These are phyloP conservation scores for Conoideocrella luteorostrata DNA, from an alignment of 2,329 filamentous ascomycete genomes.

Conservation along the genomic window DNA sequence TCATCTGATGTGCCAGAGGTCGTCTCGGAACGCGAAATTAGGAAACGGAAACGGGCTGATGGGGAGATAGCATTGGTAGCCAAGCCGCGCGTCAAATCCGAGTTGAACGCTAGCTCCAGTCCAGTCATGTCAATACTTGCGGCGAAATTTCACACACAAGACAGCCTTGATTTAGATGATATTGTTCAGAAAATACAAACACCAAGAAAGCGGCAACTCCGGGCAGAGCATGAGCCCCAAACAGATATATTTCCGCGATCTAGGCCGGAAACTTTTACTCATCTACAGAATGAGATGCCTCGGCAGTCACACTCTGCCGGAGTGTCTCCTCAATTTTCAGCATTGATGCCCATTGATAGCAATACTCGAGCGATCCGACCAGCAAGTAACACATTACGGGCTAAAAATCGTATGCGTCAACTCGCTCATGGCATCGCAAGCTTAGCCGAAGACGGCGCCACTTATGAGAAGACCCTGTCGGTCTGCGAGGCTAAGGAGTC, in stretches of 20 bases:
- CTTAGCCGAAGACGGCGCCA: slow-evolving; percentile 44
- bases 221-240: slow-evolving; percentile 14
- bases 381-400: slow-evolving; percentile 15
- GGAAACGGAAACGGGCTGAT: slow-evolving; percentile 37
- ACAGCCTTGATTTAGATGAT: slow-evolving; percentile 52
- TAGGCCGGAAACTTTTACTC: slow-evolving; percentile 3
- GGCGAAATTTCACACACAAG: slow-evolving; percentile 32
- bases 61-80: slow-evolving; percentile 16
- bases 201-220: slow-evolving; percentile 27
- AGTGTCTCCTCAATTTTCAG: slow-evolving; percentile 18
- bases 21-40: slow-evolving; percentile 42
- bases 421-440: neutral
- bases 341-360: slow-evolving; percentile 30
- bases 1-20: slow-evolving; percentile 48
- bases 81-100: slow-evolving; percentile 35
- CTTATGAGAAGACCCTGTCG: slow-evolving; percentile 5
- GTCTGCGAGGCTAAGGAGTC: slow-evolving; percentile 6
- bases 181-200: slow-evolving; percentile 26
- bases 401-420: slow-evolving; percentile 1
- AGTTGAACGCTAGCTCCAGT: slow-evolving; percentile 25
- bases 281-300: neutral
- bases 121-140: slow-evolving; percentile 18
- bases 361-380: slow-evolving; percentile 23
- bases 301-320: slow-evolving; percentile 2
- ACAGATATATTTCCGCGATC: slow-evolving; percentile 3